Percentiles rank a stretch among this genome's conserved stretches.
phyloP scores from a whole-genome alignment of 805 yeast genomes.

The Ogataea nitratoaversa region DNA sequence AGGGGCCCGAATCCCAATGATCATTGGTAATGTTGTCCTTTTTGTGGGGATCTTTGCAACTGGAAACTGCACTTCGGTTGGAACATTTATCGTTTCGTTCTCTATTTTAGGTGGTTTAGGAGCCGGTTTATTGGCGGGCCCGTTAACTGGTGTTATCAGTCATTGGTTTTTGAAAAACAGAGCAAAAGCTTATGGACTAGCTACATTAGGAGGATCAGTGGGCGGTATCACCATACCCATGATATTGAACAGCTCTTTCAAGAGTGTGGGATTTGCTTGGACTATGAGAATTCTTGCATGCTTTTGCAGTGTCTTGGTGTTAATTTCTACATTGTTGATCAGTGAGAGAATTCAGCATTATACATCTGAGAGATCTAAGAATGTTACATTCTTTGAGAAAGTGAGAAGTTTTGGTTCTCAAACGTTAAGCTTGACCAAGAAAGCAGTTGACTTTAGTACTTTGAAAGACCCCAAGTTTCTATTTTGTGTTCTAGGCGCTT shows the following conservation, averaged over 20 bases:
- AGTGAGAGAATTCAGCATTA: slow-evolving; percentile 29
- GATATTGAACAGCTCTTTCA: slow-evolving; percentile 42
- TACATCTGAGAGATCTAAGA: background rate
- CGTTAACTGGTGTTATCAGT: slow-evolving; percentile 49
- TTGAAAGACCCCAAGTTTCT: slow-evolving; percentile 33
- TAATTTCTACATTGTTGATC: slow-evolving; percentile 28
- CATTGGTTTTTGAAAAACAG: slow-evolving; percentile 56
- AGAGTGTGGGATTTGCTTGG: slow-evolving; percentile 48
- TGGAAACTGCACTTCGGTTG: slow-evolving; percentile 36
- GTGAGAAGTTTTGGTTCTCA: background rate
- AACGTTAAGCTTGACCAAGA: slow-evolving; percentile 8
- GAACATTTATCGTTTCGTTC: slow-evolving; percentile 44
- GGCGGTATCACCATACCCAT: slow-evolving; percentile 52
- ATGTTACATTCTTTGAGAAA: background rate
- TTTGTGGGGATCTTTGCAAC: slow-evolving; percentile 35
- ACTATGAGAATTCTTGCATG: slow-evolving; percentile 48
- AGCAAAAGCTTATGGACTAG: slow-evolving; percentile 53
- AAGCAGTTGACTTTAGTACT: slow-evolving; percentile 31
- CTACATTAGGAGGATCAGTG: slow-evolving; percentile 49
- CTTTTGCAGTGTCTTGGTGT: slow-evolving; percentile 30
- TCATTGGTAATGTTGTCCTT: slow-evolving; percentile 31
- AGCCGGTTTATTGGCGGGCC: slow-evolving; percentile 46
- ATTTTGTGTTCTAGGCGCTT: slow-evolving; percentile 32
- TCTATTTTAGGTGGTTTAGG: slow-evolving; percentile 41
- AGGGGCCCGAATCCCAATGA: slow-evolving; percentile 36